Percentiles rank a stretch among this genome's conserved stretches.
phyloP scores from a whole-genome alignment of 192 early-diverging fungal genomes.

The Coemansia sp. region DNA sequence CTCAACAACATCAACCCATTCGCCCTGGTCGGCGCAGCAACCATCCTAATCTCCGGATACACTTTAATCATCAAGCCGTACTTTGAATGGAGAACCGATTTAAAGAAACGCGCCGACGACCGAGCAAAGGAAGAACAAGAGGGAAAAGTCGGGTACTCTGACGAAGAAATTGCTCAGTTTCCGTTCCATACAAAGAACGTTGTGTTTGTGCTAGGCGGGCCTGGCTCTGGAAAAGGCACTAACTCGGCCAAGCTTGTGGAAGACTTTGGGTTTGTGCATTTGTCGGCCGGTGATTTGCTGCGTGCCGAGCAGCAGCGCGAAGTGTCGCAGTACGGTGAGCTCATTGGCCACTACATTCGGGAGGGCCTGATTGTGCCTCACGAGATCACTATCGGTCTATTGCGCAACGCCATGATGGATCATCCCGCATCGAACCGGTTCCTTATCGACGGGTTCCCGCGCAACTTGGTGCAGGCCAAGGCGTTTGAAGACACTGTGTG shows the following conservation, averaged over 20 bases:
- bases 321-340: slow-evolving; percentile 82
- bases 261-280: slow-evolving; percentile 92
- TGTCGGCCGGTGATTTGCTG: slow-evolving; percentile 95
- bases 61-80: slow-evolving; percentile 38
- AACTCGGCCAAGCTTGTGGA: slow-evolving; percentile 84
- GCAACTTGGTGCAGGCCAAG: slow-evolving; percentile 88
- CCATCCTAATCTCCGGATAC: slow-evolving; percentile 25
- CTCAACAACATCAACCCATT: slow-evolving; percentile 35
- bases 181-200: slow-evolving; percentile 65
- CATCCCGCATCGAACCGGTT: slow-evolving; percentile 68
- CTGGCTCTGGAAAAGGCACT: slow-evolving; percentile 93
- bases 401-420: slow-evolving; percentile 86
- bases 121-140: slow-evolving; percentile 6
- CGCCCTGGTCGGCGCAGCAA: slow-evolving; percentile 24
- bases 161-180: slow-evolving; percentile 29
- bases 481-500: slow-evolving; percentile 89
- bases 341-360: slow-evolving; percentile 89
- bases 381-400: slow-evolving; percentile 89
- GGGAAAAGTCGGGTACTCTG: slow-evolving; percentile 12
- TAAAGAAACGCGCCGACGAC: slow-evolving; percentile 10
- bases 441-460: slow-evolving; percentile 96
- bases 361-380: slow-evolving; percentile 95
- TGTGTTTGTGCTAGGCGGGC: slow-evolving; percentile 88
- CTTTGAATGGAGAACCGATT: slow-evolving; percentile 22
- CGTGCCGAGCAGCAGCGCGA: slow-evolving; percentile 84